Percentiles rank a stretch among this genome's conserved stretches.
These are phyloP conservation scores for Diaporthe amygdali DNA, from an alignment of 2,329 filamentous ascomycete genomes.

Conservation along the genomic window DNA sequence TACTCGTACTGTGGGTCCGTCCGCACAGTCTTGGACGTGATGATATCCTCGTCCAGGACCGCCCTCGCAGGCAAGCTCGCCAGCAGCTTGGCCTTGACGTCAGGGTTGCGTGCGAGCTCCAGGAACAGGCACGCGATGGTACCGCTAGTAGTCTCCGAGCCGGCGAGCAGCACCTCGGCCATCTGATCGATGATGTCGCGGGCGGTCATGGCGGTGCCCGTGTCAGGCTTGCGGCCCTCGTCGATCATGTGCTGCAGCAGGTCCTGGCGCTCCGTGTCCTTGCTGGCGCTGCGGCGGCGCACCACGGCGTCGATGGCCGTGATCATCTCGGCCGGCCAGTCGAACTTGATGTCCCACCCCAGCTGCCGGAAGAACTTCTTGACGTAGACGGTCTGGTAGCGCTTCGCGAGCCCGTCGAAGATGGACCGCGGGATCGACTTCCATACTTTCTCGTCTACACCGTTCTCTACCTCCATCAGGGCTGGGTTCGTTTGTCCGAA, in stretches of 20 bases:
- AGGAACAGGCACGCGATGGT: conserved; percentile 34
- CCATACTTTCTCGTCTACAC: conserved; percentile 28
- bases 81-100: conserved; percentile 26
- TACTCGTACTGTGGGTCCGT: conserved; percentile 75
- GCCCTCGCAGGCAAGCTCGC: neutral
- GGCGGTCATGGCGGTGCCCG: conserved; percentile 24
- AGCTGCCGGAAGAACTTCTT: conserved; percentile 26
- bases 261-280: conserved; percentile 17
- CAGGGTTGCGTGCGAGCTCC: conserved; percentile 31
- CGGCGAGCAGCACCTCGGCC: conserved; percentile 31
- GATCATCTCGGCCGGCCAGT: conserved; percentile 29
- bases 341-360: conserved; percentile 28
- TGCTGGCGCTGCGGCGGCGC: conserved; percentile 15
- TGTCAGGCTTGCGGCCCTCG: conserved; percentile 23
- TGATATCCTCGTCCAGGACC: neutral
- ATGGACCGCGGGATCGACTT: conserved; percentile 29
- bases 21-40: conserved; percentile 1
- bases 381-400: conserved; percentile 27
- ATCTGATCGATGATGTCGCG: conserved; percentile 25
- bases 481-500: conserved; percentile 33
- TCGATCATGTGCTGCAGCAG: conserved; percentile 29
- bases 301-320: conserved; percentile 23
- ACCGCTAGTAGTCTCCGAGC: conserved; percentile 33
- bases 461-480: conserved; percentile 23
- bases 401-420: conserved; percentile 27